Percentiles rank a stretch among this genome's conserved stretches.
Conservation (phyloP, 768 basidiomycete species). For the Stropharia rugosoannulata region DNA sequence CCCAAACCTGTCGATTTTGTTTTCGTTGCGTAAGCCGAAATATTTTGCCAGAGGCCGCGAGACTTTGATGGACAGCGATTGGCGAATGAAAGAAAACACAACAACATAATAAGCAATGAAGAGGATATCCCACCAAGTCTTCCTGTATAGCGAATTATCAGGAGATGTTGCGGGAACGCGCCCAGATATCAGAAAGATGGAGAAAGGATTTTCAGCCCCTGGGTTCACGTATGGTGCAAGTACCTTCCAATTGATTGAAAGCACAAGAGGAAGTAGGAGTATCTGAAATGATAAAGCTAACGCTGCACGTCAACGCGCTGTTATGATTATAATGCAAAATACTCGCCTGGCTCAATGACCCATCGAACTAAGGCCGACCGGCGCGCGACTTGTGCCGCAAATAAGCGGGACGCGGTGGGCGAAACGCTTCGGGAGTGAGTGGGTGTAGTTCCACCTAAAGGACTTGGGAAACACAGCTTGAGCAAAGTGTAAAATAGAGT, state of each 20-base stretch:
- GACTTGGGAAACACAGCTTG: slow-evolving; percentile 19
- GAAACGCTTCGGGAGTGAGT: slow-evolving; percentile 26
- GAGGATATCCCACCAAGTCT: slow-evolving; percentile 69
- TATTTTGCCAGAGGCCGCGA: slow-evolving; percentile 66
- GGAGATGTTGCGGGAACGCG: slow-evolving; percentile 47
- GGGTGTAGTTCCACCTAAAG: slow-evolving; percentile 31
- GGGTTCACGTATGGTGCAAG: slow-evolving; percentile 44
- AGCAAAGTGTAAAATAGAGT: neutral
- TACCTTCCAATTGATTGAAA: slow-evolving; percentile 67
- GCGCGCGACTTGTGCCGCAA: slow-evolving; percentile 7
- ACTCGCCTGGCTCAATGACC: slow-evolving; percentile 75
- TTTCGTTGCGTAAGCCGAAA: slow-evolving; percentile 64
- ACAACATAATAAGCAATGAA: slow-evolving; percentile 86
- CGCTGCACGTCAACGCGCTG: no score
- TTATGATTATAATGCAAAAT: neutral
- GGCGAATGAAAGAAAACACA: slow-evolving; percentile 87
- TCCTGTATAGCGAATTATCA: slow-evolving; percentile 64
- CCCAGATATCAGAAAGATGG: slow-evolving; percentile 72
- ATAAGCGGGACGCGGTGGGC: slow-evolving; percentile 18
- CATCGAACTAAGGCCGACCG: slow-evolving; percentile 56
- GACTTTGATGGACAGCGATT: slow-evolving; percentile 64
- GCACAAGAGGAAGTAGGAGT: slow-evolving; percentile 55
- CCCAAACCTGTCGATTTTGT: slow-evolving; percentile 81
- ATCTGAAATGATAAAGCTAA: slow-evolving; percentile 68
- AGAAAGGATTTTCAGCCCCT: slow-evolving; percentile 68